Evolutionary conservation across 2,329 filamentous ascomycete species (phyloP).

Genomic region (Ophidiomyces ophidiicola): DNA sequence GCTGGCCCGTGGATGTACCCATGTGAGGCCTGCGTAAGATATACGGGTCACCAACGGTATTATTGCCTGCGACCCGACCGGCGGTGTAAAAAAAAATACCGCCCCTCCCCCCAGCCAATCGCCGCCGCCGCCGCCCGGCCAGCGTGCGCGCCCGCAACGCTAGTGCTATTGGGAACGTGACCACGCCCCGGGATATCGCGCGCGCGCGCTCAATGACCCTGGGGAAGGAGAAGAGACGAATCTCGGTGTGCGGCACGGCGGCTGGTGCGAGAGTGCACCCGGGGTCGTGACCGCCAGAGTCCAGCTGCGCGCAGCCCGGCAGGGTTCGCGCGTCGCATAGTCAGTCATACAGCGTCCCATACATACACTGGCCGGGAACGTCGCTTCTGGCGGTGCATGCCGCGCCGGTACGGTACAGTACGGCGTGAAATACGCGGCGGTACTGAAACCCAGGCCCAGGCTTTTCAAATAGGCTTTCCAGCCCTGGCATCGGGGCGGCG

Average conservation of each 20-base stretch:
- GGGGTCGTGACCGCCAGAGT: too few relatives aligned
- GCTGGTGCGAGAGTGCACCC: too few relatives aligned
- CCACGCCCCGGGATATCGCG: not conserved
- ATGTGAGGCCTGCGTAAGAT: constrained; percentile 6
- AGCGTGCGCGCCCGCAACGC: not conserved
- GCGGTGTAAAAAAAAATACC: constrained; percentile 2
- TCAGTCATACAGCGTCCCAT: too few relatives aligned
- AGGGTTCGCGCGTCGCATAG: too few relatives aligned
- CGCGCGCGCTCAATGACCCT: not conserved
- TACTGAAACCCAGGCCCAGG: not conserved
- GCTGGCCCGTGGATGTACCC: not conserved
- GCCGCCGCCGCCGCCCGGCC: not conserved
- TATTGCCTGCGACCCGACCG: not conserved
- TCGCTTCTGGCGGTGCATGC: too few relatives aligned
- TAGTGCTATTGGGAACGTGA: not conserved
- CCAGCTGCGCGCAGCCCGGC: too few relatives aligned
- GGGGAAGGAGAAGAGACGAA: not conserved
- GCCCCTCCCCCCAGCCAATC: not conserved
- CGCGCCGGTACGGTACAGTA: too few relatives aligned
- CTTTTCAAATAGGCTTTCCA: too few relatives aligned
- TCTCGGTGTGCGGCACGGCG: too few relatives aligned
- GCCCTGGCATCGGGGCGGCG: too few relatives aligned
- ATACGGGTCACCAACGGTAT: constrained; percentile 4
- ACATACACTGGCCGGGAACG: too few relatives aligned
- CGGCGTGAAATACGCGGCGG: too few relatives aligned